Conservation (phyloP, 2,329 filamentous ascomycete genomes). For the Metarhizium brunneum region DNA sequence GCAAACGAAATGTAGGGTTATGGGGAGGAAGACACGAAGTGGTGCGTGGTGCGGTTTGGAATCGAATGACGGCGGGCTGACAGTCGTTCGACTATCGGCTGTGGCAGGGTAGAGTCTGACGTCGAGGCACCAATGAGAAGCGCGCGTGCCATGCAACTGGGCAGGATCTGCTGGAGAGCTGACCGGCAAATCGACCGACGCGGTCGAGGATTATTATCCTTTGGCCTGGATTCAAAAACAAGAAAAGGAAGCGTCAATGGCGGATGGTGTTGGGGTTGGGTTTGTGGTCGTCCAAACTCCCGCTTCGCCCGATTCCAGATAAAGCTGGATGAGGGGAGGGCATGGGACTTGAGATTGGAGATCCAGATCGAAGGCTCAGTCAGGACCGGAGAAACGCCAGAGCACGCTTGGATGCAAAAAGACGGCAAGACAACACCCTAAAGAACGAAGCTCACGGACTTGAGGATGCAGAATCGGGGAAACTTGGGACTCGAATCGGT, state of each 20-base stretch:
- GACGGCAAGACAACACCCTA: background rate
- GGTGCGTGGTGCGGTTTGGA: conserved; percentile 3
- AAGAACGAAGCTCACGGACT: background rate
- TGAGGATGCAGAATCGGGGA: background rate
- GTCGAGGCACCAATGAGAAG: conserved; percentile 2
- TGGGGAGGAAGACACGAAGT: background rate
- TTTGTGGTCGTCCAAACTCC: background rate
- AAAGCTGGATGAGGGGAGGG: too few species aligned
- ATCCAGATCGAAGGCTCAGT: background rate
- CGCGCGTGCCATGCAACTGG: background rate
- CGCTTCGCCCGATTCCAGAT: too few species aligned
- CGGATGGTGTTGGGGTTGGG: background rate
- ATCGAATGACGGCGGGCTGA: conserved; percentile 7
- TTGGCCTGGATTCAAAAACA: background rate
- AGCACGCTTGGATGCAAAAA: background rate
- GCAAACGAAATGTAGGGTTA: background rate
- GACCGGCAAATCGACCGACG: conserved; percentile 4
- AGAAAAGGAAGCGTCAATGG: background rate
- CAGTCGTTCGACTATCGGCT: conserved; percentile 5
- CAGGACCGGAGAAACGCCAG: too few species aligned
- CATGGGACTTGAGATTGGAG: too few species aligned
- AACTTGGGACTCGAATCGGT: background rate
- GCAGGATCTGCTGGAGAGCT: conserved; percentile 1
- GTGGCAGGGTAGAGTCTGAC: conserved; percentile 5
- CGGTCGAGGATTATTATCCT: background rate